Conservation (phyloP, 2,329 filamentous ascomycete species). For the Elsinoe ampelina region DNA sequence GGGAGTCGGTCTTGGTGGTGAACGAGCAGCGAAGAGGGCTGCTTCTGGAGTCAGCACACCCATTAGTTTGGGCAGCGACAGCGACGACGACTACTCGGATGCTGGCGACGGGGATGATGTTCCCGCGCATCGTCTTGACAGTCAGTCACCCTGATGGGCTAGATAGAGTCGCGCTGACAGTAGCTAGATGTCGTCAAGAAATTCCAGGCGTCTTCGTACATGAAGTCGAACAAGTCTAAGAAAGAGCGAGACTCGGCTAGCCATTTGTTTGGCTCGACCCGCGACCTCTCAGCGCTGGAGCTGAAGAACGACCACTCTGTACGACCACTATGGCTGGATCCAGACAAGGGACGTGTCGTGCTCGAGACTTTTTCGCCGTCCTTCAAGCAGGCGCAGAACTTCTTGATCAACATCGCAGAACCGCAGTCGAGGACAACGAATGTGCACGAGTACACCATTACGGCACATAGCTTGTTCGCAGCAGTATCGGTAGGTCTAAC, state of each 20-base stretch:
- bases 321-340: conserved; percentile 89
- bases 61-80: conserved; percentile 37
- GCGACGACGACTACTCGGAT: conserved; percentile 50
- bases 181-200: conserved; percentile 39
- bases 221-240: conserved; percentile 36
- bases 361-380: conserved; percentile 89
- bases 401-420: conserved; percentile 91
- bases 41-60: conserved; percentile 34
- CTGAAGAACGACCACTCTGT: conserved; percentile 84
- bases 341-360: conserved; percentile 74
- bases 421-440: conserved; percentile 81
- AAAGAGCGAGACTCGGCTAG: conserved; percentile 46
- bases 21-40: conserved; percentile 28
- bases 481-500: conserved; percentile 91
- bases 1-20: conserved; percentile 29
- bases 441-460: conserved; percentile 88
- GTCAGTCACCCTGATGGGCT: conserved; percentile 24
- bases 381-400: conserved; percentile 80
- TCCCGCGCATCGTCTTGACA: conserved; percentile 27
- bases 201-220: conserved; percentile 45
- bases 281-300: conserved; percentile 72
- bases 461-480: conserved; percentile 86
- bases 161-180: conserved; percentile 17
- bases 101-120: conserved; percentile 20
- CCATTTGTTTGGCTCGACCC: conserved; percentile 45